Conservation (phyloP, 1,139 yeast genomes). For the Kodamaea derodonti region DNA sequence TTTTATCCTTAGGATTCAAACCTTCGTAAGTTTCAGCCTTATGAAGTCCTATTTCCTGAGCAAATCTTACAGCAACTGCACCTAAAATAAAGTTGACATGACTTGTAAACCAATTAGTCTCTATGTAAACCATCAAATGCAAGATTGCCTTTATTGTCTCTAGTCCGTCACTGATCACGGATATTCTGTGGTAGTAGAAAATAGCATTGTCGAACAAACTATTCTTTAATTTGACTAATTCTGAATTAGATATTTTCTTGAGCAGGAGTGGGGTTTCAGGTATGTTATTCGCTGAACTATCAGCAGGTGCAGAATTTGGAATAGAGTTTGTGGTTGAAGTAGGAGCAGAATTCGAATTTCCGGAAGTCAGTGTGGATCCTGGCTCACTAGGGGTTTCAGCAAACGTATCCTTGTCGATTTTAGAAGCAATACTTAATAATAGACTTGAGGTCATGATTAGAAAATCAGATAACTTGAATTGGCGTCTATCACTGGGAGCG, state of each 20-base stretch:
- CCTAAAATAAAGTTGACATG: slow-evolving; percentile 42
- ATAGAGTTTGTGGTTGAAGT: not conserved
- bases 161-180: slow-evolving; percentile 49
- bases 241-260: not conserved
- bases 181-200: slow-evolving; percentile 45
- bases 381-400: not conserved
- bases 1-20: slow-evolving; percentile 33
- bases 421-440: slow-evolving; percentile 22
- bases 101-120: slow-evolving; percentile 38
- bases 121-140: slow-evolving; percentile 42
- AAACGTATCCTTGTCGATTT: slow-evolving; percentile 14
- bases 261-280: not conserved
- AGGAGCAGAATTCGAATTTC: not conserved
- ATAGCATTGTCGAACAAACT: slow-evolving; percentile 34
- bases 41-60: slow-evolving; percentile 66
- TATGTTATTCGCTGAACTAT: not conserved
- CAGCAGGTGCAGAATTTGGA: not conserved
- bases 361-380: not conserved
- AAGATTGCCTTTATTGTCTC: slow-evolving; percentile 48
- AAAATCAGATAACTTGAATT: slow-evolving; percentile 25
- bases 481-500: slow-evolving; percentile 7
- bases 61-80: slow-evolving; percentile 54
- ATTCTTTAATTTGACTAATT: slow-evolving; percentile 18
- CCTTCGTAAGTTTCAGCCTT: slow-evolving; percentile 47
- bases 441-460: slow-evolving; percentile 32